These are phyloP conservation scores for Stromatinia cepivora DNA, from an alignment of 2,329 filamentous ascomycete species.

Conservation along the genomic window DNA sequence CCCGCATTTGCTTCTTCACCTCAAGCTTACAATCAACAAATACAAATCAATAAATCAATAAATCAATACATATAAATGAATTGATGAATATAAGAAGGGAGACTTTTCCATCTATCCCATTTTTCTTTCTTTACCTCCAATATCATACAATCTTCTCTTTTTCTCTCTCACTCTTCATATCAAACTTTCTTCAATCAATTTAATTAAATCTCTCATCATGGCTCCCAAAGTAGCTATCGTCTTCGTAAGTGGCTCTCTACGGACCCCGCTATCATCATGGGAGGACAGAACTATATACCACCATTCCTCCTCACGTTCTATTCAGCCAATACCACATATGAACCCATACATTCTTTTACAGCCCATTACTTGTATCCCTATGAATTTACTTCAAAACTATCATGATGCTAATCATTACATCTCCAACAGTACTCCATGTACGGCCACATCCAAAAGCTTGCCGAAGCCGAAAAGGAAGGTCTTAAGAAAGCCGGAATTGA, in stretches of 20 bases:
- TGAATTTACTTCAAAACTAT: neutral
- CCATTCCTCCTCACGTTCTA: neutral
- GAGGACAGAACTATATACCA: too few species aligned
- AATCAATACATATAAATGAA: neutral
- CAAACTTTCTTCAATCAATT: neutral
- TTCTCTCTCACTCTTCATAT: neutral
- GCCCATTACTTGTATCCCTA: neutral
- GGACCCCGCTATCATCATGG: neutral
- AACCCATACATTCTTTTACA: neutral
- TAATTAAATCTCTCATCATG: constrained; percentile 51
- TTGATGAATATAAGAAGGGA: constrained; percentile 8
- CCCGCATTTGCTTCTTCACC: neutral
- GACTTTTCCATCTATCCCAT: constrained; percentile 42
- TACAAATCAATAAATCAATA: too few species aligned
- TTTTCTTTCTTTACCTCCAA: constrained; percentile 51
- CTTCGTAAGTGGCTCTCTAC: constrained; percentile 63
- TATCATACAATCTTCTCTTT: constrained; percentile 11
- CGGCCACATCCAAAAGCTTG: constrained; percentile 82
- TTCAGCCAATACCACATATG: neutral
- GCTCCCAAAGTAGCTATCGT: constrained; percentile 91
- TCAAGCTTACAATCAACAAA: too few species aligned
- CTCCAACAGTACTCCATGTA: constrained; percentile 79
- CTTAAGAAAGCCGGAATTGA: constrained; percentile 83
- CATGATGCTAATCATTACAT: constrained; percentile 8
- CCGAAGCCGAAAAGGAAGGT: constrained; percentile 87